Evolutionary conservation across 2,329 filamentous ascomycete genomes (phyloP).

Genomic region (Hypoxylon sp.): DNA sequence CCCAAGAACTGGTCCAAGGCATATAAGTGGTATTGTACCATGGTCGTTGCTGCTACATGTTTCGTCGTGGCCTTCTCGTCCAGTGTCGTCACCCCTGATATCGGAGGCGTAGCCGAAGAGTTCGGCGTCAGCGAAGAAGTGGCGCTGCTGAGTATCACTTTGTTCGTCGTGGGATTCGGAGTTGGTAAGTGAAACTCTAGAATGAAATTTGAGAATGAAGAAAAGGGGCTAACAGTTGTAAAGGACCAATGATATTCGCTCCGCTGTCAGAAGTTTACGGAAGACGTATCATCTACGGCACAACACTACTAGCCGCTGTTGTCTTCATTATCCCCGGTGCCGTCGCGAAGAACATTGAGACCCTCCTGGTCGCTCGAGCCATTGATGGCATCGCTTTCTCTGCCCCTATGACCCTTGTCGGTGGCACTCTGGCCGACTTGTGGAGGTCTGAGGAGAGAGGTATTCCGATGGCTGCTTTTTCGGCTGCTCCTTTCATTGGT

Average conservation of each 20-base stretch:
- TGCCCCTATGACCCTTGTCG: slow-evolving; percentile 88
- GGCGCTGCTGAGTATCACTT: slow-evolving; percentile 77
- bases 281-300: slow-evolving; percentile 77
- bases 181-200: slow-evolving; percentile 66
- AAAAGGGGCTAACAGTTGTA: slow-evolving; percentile 14
- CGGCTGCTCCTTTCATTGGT: slow-evolving; percentile 85
- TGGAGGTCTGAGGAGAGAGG: slow-evolving; percentile 88
- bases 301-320: slow-evolving; percentile 78
- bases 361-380: slow-evolving; percentile 80
- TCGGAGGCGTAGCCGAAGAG: slow-evolving; percentile 72
- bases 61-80: slow-evolving; percentile 81
- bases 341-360: slow-evolving; percentile 80
- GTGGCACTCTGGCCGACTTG: slow-evolving; percentile 85
- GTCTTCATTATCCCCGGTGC: slow-evolving; percentile 87
- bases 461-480: slow-evolving; percentile 89
- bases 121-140: slow-evolving; percentile 82
- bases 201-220: neutral
- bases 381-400: slow-evolving; percentile 89
- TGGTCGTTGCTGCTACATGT: slow-evolving; percentile 83
- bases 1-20: slow-evolving; percentile 88
- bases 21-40: slow-evolving; percentile 87
- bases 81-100: slow-evolving; percentile 83
- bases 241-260: slow-evolving; percentile 83
- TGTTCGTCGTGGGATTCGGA: slow-evolving; percentile 88
- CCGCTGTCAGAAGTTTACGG: slow-evolving; percentile 83